Evolutionary conservation across 176 grass and related monocot genomes (phyloP).

Genomic region (Musa acuminata): DNA sequence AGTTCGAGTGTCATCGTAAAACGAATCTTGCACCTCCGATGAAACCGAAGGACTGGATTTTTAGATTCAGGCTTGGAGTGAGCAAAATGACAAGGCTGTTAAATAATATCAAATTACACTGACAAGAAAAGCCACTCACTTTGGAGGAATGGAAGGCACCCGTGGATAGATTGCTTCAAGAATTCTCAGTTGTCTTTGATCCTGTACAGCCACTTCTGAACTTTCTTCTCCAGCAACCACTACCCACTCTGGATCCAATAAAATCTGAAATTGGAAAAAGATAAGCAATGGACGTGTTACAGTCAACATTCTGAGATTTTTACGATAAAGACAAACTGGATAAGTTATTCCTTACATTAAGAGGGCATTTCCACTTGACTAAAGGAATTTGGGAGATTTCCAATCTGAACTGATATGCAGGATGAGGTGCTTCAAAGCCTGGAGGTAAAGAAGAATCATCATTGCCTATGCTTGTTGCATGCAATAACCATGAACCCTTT

Average conservation of each 20-base stretch:
- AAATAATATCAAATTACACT: not conserved
- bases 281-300: not conserved
- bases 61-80: not conserved
- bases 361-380: conserved; percentile 64
- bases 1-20: conserved; percentile 53
- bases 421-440: conserved; percentile 73
- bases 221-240: conserved; percentile 85
- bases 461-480: conserved; percentile 42
- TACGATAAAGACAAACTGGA: not conserved
- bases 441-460: conserved; percentile 86
- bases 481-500: conserved; percentile 78
- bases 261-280: conserved; percentile 43
- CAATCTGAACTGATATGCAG: conserved; percentile 36
- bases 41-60: conserved; percentile 57
- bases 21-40: conserved; percentile 44
- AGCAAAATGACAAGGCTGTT: not conserved
- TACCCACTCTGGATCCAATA: conserved; percentile 50
- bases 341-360: conserved; percentile 31
- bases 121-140: conserved; percentile 44
- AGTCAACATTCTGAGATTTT: not conserved
- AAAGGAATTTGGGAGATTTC: conserved; percentile 61
- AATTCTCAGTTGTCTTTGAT: conserved; percentile 65
- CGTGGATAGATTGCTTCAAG: conserved; percentile 99
- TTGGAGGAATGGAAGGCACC: conserved; percentile 61
- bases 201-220: conserved; percentile 48